These are phyloP conservation scores for Sordaria brevicollis DNA, from an alignment of 495 filamentous ascomycete species.

Conservation along the genomic window DNA sequence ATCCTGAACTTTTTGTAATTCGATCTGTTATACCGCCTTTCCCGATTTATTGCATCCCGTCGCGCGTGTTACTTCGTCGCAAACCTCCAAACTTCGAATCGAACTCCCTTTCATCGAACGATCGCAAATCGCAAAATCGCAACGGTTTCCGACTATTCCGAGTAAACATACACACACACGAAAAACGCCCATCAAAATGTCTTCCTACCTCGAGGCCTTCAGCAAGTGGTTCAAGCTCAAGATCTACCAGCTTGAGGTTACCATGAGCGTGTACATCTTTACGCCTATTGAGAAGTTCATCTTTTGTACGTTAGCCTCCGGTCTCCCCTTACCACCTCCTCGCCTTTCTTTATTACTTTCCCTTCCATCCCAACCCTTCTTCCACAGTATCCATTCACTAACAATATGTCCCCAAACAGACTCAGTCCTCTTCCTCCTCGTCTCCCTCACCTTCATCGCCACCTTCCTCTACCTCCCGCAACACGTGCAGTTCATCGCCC, in stretches of 20 bases:
- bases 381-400: neutral
- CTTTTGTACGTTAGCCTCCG: slow-evolving; percentile 28
- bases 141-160: neutral
- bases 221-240: slow-evolving; percentile 37
- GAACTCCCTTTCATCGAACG: neutral
- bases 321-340: neutral
- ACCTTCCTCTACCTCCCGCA: slow-evolving; percentile 85
- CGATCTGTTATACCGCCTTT: neutral
- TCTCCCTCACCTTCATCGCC: slow-evolving; percentile 75
- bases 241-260: slow-evolving; percentile 40
- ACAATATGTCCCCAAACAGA: slow-evolving; percentile 39
- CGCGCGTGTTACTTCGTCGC: neutral
- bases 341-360: neutral
- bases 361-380: neutral
- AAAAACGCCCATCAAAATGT: slow-evolving; percentile 19
- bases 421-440: slow-evolving; percentile 78
- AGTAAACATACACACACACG: neutral
- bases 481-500: slow-evolving; percentile 67
- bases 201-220: slow-evolving; percentile 26
- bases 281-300: slow-evolving; percentile 35
- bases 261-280: slow-evolving; percentile 36
- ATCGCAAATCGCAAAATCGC: neutral
- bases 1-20: neutral
- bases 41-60: neutral
- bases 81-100: neutral